Conservation (phyloP, 106 monocot species). For the Cymbidium sinense region DNA sequence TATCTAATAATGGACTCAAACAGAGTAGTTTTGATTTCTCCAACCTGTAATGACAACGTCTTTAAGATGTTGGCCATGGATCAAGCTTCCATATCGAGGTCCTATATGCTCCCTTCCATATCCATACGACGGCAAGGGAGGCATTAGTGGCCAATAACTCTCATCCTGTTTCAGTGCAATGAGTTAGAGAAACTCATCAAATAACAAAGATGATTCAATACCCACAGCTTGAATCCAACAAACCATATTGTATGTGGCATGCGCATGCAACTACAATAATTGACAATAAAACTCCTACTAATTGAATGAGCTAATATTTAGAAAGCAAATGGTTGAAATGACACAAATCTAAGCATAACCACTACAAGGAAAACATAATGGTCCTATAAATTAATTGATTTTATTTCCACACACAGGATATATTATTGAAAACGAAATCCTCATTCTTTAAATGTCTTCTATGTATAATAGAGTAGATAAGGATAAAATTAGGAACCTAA, state of each 20-base stretch:
- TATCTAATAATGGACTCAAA: background rate
- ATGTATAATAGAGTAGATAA: too few species aligned
- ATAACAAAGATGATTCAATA: background rate
- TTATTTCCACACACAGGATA: background rate
- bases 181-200: background rate
- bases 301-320: background rate
- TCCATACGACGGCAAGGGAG: slow-evolving; percentile 70
- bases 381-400: too few species aligned
- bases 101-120: slow-evolving; percentile 59
- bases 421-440: background rate
- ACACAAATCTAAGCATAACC: background rate
- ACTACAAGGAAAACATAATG: background rate
- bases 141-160: slow-evolving; percentile 58
- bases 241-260: background rate
- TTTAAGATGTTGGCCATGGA: slow-evolving; percentile 62
- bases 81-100: slow-evolving; percentile 66
- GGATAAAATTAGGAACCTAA: too few species aligned
- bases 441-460: too few species aligned
- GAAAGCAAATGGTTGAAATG: background rate
- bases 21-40: background rate
- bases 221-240: background rate
- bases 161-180: slow-evolving; percentile 37
- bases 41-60: slow-evolving; percentile 68
- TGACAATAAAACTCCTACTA: background rate
- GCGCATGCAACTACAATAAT: background rate